Conservation (phyloP, 164 flowering plant genomes). For the Tetrastigma voinierianum region DNA sequence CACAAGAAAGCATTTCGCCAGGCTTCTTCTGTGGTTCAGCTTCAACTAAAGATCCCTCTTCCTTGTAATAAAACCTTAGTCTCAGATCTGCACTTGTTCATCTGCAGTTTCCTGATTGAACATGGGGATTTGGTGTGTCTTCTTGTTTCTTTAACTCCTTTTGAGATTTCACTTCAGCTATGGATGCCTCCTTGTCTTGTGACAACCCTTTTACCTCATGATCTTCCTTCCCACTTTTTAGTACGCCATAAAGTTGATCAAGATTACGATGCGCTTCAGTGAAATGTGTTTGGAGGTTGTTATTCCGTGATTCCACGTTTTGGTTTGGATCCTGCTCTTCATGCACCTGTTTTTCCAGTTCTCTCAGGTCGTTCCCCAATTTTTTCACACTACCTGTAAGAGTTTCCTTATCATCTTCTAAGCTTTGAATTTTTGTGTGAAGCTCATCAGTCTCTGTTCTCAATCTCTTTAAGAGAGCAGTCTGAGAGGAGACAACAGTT, state of each 20-base stretch:
- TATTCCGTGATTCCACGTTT: slow-evolving; percentile 31
- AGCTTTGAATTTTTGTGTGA: slow-evolving; percentile 43
- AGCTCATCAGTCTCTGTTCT: slow-evolving; percentile 66
- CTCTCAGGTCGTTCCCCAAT: slow-evolving; percentile 32
- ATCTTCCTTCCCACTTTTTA: slow-evolving; percentile 17
- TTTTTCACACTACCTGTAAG: slow-evolving; percentile 26
- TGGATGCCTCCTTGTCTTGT: not conserved
- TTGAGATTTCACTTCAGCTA: no score
- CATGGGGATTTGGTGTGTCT: not conserved
- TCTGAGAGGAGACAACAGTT: slow-evolving; percentile 60
- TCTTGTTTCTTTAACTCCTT: slow-evolving; percentile 1
- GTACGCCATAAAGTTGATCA: slow-evolving; percentile 22
- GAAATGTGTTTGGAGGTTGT: slow-evolving; percentile 35
- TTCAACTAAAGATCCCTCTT: slow-evolving; percentile 6
- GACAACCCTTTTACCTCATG: not conserved
- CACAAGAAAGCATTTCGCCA: not conserved
- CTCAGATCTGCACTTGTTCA: slow-evolving; percentile 27
- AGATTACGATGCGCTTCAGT: slow-evolving; percentile 39
- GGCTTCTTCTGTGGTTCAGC: not conserved
- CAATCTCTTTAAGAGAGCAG: slow-evolving; percentile 56
- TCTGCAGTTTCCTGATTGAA: slow-evolving; percentile 10
- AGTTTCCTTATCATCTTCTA: slow-evolving; percentile 57
- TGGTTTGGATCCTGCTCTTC: slow-evolving; percentile 35
- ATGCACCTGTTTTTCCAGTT: slow-evolving; percentile 45
- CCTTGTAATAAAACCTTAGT: slow-evolving; percentile 9